Percentiles rank a stretch among this genome's conserved stretches.
Evolutionary conservation across 164 flowering plant genomes (phyloP).

Genomic region (Macadamia integrifolia): DNA sequence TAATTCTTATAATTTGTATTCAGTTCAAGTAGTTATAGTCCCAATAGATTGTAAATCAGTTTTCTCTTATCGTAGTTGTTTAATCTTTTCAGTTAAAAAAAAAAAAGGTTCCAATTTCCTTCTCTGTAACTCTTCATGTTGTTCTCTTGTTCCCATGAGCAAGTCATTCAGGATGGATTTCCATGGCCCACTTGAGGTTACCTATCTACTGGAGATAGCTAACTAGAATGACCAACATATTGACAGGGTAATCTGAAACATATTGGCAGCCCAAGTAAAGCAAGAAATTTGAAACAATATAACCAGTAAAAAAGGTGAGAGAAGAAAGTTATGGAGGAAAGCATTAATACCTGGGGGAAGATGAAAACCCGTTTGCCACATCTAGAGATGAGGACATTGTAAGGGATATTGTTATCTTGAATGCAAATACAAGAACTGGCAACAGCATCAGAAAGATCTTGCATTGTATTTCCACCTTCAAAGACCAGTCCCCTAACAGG

Average conservation of each 20-base stretch:
- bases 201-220: neutral
- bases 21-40: too few relatives aligned
- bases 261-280: neutral
- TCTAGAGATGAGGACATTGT: conserved; percentile 72
- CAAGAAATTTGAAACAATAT: neutral
- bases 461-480: conserved; percentile 57
- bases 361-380: conserved; percentile 59
- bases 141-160: too few relatives aligned
- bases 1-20: too few relatives aligned
- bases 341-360: conserved; percentile 64
- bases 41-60: too few relatives aligned
- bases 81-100: too few relatives aligned
- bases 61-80: too few relatives aligned
- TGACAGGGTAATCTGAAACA: neutral
- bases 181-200: neutral
- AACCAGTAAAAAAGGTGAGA: neutral
- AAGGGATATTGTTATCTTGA: conserved; percentile 74
- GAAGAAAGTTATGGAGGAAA: neutral
- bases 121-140: too few relatives aligned
- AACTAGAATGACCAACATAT: neutral
- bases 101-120: too few relatives aligned
- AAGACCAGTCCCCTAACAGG: conserved; percentile 74
- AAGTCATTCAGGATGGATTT: neutral
- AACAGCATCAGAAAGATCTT: conserved; percentile 52
- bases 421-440: conserved; percentile 58